Conservation (phyloP, 257 asterid genomes). For the Nicotiana sylvestris region DNA sequence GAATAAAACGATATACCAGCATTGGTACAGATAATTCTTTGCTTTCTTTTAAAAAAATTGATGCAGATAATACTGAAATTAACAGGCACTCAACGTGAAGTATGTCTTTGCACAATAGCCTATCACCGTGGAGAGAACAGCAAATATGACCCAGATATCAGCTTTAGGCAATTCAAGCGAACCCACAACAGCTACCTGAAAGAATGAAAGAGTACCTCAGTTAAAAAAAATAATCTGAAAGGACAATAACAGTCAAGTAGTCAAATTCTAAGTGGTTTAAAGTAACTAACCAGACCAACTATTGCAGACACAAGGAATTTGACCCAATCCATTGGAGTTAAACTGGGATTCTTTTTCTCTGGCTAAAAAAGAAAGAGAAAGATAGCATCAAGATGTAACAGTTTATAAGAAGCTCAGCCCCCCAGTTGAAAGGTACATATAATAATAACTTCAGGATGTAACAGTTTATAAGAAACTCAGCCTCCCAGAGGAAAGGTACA, state of each 20-base stretch:
- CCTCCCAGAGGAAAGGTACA: not conserved
- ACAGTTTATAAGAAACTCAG: not conserved
- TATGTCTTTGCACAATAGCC: conserved; percentile 96
- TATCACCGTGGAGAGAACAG: conserved; percentile 85
- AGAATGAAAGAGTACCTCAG: conserved; percentile 20
- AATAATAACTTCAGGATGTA: not conserved
- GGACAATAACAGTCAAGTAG: conserved; percentile 6
- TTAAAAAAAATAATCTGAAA: not conserved
- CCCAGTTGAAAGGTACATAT: not conserved
- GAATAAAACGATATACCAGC: not conserved
- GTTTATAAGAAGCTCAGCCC: not conserved
- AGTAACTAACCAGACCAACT: conserved; percentile 89
- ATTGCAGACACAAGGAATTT: conserved; percentile 80
- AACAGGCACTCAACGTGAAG: conserved; percentile 70
- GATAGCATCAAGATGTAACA: not conserved
- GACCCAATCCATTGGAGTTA: conserved; percentile 99
- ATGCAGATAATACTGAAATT: not conserved
- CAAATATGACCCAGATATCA: conserved; percentile 93
- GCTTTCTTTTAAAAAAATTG: not conserved
- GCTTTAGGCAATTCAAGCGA: conserved; percentile 96
- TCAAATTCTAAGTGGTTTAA: not conserved
- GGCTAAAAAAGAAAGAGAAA: conserved; percentile 50
- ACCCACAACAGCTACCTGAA: conserved; percentile 94
- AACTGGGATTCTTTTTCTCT: conserved; percentile 91
- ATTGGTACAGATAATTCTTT: not conserved